Evolutionary conservation across 73 alveolate species (phyloP).

Genomic region (Effrenium voratum): DNA sequence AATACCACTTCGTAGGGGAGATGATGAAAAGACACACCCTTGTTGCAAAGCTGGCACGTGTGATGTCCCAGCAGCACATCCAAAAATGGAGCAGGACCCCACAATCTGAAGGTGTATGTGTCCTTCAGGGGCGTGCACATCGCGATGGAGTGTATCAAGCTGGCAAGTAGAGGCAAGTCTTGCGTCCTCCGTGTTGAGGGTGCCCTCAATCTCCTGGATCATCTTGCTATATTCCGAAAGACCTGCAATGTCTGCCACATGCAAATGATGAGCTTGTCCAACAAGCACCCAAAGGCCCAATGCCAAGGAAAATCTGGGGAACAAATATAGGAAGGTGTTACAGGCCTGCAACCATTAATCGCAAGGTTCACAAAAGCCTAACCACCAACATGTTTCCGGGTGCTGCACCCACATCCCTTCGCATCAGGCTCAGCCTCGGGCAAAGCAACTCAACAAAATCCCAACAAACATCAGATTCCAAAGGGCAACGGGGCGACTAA

Average conservation of each 20-base stretch:
- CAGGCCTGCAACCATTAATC: too few species aligned
- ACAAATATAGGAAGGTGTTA: too few species aligned
- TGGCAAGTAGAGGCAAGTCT: not conserved
- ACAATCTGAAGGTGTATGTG: conserved; percentile 86
- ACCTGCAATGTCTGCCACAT: too few species aligned
- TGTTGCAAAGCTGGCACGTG: too few species aligned
- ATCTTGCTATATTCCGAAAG: conserved; percentile 89
- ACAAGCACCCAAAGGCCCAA: too few species aligned
- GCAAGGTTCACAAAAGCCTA: too few species aligned
- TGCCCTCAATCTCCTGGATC: conserved; percentile 73
- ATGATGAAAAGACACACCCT: too few species aligned
- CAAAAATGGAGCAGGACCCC: conserved; percentile 92
- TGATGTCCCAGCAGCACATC: conserved; percentile 42
- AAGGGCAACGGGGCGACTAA: not conserved
- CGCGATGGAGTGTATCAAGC: not conserved
- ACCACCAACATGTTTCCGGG: not conserved
- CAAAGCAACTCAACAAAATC: not conserved
- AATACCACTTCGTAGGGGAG: too few species aligned
- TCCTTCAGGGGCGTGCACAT: not conserved
- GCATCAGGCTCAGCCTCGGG: conserved; percentile 86
- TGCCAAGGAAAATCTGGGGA: too few species aligned
- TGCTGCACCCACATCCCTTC: conserved; percentile 53
- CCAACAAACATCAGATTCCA: not conserved
- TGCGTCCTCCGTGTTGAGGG: conserved; percentile 57
- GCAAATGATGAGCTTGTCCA: too few species aligned